A percentile compares a stretch with the other conserved stretches of the same genome.
Evolutionary conservation across 148 eudicot genomes (phyloP).

Genomic region (Persicaria maculosa): DNA sequence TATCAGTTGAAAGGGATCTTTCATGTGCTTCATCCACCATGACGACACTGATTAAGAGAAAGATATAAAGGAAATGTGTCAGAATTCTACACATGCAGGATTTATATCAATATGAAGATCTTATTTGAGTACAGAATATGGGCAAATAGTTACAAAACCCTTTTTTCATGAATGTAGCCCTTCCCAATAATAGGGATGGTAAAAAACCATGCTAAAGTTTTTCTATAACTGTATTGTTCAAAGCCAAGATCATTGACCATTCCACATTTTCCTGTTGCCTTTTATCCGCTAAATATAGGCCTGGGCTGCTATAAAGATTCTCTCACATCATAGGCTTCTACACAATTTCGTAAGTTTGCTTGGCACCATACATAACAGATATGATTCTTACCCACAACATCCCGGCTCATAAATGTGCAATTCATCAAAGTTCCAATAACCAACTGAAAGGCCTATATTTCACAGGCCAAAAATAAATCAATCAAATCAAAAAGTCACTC

Average conservation of each 20-base stretch:
- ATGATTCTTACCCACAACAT: too few relatives aligned
- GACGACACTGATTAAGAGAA: constrained; percentile 49
- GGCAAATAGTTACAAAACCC: background rate
- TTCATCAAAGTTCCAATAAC: too few relatives aligned
- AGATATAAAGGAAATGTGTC: background rate
- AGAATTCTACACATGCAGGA: background rate
- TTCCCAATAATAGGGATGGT: background rate
- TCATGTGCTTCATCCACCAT: constrained; percentile 99
- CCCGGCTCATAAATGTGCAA: too few relatives aligned
- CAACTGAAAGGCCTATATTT: too few relatives aligned
- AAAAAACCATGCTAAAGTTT: too few relatives aligned
- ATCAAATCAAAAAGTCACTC: too few relatives aligned
- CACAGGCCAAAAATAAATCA: too few relatives aligned
- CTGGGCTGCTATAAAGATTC: background rate
- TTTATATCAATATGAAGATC: background rate
- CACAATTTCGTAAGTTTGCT: background rate
- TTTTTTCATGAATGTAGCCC: background rate
- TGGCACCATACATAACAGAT: too few relatives aligned
- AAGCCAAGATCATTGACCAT: too few relatives aligned
- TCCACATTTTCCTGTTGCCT: background rate
- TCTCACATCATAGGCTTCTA: background rate
- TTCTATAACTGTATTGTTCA: too few relatives aligned
- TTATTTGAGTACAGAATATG: background rate
- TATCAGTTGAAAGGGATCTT: constrained; percentile 89
- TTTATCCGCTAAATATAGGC: background rate